Conservation (phyloP, 164 flowering plant species). For the Euptelea pleiosperma region DNA sequence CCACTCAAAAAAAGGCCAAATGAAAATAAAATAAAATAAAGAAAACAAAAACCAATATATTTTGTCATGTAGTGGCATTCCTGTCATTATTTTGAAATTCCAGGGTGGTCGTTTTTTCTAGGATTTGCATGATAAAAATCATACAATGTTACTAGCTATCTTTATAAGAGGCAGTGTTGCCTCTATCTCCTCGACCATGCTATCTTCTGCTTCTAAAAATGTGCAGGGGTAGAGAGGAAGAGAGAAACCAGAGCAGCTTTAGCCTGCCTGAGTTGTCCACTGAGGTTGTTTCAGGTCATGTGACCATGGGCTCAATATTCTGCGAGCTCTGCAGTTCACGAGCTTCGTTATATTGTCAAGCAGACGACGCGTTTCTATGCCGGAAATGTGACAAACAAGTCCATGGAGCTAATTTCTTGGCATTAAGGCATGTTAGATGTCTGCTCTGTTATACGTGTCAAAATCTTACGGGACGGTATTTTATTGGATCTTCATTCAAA, state of each 20-base stretch:
- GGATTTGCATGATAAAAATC: constrained; percentile 7
- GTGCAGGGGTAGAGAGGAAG: constrained; percentile 39
- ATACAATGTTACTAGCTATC: too few relatives aligned
- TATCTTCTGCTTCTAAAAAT: constrained; percentile 26
- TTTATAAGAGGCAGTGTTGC: too few relatives aligned
- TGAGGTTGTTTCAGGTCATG: background rate
- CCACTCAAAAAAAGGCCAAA: too few relatives aligned
- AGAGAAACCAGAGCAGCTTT: constrained; percentile 7
- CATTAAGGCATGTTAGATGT: constrained; percentile 47
- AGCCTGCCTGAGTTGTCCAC: background rate
- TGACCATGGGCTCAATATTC: constrained; percentile 7
- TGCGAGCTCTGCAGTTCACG: constrained; percentile 40
- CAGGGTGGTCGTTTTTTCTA: background rate
- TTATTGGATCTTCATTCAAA: constrained; percentile 36
- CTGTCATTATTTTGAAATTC: background rate
- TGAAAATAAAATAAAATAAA: too few relatives aligned
- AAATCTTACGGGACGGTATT: constrained; percentile 35
- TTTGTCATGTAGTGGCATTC: too few relatives aligned
- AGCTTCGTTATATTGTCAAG: constrained; percentile 47
- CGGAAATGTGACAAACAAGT: constrained; percentile 43
- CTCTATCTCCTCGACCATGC: too few relatives aligned
- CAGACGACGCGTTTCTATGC: constrained; percentile 55
- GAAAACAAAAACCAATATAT: too few relatives aligned
- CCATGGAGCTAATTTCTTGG: constrained; percentile 56
- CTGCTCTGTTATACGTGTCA: constrained; percentile 39